Evolutionary conservation across 805 yeast genomes (phyloP).

Genomic region (Saturnispora quitensis): DNA sequence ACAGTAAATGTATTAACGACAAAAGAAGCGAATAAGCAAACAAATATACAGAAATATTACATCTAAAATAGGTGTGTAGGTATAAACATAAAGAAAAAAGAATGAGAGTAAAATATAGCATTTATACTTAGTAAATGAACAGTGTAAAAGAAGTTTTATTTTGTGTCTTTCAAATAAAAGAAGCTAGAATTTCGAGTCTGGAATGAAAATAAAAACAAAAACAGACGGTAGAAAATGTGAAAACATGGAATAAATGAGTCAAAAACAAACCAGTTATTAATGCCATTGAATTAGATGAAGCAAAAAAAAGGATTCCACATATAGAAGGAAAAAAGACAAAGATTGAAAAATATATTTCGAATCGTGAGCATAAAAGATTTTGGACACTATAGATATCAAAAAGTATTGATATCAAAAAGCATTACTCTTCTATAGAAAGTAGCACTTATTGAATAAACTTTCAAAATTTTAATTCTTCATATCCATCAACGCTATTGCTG

Average conservation of each 20-base stretch:
- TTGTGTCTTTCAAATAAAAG: not conserved
- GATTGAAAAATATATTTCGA: not conserved
- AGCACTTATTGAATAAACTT: not conserved
- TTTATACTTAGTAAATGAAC: not conserved
- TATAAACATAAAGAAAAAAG: not conserved
- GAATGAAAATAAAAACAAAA: not conserved
- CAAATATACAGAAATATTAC: not conserved
- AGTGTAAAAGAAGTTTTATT: not conserved
- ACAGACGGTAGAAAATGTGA: not conserved
- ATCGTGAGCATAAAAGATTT: not conserved
- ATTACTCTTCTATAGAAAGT: not conserved
- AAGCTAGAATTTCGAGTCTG: not conserved
- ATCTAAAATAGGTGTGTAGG: not conserved
- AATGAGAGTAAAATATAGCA: not conserved
- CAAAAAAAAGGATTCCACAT: not conserved
- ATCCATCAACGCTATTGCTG: slow-evolving; percentile 30
- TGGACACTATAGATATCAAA: not conserved
- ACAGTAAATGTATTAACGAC: not conserved
- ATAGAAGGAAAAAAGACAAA: not conserved
- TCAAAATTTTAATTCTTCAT: slow-evolving; percentile 14
- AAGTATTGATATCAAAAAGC: not conserved
- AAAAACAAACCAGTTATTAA: not conserved
- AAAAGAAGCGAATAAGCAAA: not conserved
- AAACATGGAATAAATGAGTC: not conserved
- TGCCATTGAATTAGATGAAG: not conserved